These are phyloP conservation scores for Pseudoscleropodium purum DNA, from an alignment of 225 moss, liverwort and hornwort species.

Conservation along the genomic window DNA sequence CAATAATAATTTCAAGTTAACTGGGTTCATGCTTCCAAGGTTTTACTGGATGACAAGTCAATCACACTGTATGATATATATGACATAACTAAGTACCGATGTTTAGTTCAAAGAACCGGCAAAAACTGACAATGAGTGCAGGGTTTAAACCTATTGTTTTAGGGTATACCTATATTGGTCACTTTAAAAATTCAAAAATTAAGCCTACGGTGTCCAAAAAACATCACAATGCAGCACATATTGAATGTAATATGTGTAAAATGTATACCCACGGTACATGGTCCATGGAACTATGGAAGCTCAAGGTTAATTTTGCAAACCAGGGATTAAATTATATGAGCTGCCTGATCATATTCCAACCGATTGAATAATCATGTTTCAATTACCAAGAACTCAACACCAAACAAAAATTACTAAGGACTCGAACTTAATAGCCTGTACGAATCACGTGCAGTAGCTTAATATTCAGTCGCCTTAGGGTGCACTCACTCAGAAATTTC, in stretches of 20 bases:
- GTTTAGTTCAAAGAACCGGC: background rate
- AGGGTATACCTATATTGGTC: too few species aligned
- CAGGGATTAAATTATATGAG: background rate
- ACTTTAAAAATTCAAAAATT: background rate
- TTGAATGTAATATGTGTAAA: background rate
- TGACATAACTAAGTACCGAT: background rate
- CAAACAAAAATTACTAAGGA: background rate
- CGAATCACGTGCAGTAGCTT: background rate
- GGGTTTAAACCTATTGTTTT: too few species aligned
- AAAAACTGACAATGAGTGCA: background rate
- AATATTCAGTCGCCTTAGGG: background rate
- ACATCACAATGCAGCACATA: background rate
- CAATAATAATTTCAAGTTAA: background rate
- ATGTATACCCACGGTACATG: background rate
- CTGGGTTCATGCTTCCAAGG: background rate
- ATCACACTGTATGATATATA: too few species aligned
- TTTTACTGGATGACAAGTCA: too few species aligned
- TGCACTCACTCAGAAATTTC: background rate
- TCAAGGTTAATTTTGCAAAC: background rate
- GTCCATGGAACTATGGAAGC: background rate
- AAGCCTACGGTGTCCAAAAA: background rate
- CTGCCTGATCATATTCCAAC: background rate
- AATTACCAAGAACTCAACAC: background rate
- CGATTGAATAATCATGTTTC: background rate
- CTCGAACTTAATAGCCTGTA: background rate